These are phyloP conservation scores for Pythium volutum DNA, from an alignment of 352 stramenopile species.

Conservation along the genomic window DNA sequence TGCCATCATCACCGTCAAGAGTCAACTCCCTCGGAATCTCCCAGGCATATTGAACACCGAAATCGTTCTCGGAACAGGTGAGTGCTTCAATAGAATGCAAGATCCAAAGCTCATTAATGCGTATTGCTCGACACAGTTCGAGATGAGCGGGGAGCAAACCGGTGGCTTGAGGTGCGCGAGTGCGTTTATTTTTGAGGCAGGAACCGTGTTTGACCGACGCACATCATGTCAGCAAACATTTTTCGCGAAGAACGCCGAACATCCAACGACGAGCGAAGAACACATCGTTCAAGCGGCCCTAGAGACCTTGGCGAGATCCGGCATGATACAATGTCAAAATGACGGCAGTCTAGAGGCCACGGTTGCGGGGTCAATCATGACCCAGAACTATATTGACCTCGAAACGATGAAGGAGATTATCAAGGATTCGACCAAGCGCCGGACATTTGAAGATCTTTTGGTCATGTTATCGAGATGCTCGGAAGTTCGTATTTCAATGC, in stretches of 20 bases:
- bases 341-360: slow-evolving; percentile 18
- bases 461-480: slow-evolving; percentile 25
- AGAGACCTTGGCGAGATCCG: slow-evolving; percentile 30
- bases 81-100: neutral
- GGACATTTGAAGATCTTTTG: slow-evolving; percentile 23
- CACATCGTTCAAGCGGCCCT: neutral
- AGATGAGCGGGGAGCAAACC: neutral
- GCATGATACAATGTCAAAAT: slow-evolving; percentile 21
- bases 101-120: neutral
- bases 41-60: slow-evolving; percentile 4
- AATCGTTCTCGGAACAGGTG: slow-evolving; percentile 6
- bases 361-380: slow-evolving; percentile 60
- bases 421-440: slow-evolving; percentile 2
- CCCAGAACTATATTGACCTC: slow-evolving; percentile 54
- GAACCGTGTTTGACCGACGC: neutral
- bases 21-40: neutral
- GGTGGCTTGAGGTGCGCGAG: slow-evolving; percentile 6
- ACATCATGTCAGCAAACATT: neutral
- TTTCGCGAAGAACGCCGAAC: neutral
- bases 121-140: neutral
- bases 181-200: neutral
- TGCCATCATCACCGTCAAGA: neutral
- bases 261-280: neutral
- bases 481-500: slow-evolving; percentile 28
- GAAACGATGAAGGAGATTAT: slow-evolving; percentile 58